A percentile compares a stretch with the other conserved stretches of the same genome.
Evolutionary conservation across 352 stramenopile species (phyloP).

Genomic region (Phytopythium oedochilum): DNA sequence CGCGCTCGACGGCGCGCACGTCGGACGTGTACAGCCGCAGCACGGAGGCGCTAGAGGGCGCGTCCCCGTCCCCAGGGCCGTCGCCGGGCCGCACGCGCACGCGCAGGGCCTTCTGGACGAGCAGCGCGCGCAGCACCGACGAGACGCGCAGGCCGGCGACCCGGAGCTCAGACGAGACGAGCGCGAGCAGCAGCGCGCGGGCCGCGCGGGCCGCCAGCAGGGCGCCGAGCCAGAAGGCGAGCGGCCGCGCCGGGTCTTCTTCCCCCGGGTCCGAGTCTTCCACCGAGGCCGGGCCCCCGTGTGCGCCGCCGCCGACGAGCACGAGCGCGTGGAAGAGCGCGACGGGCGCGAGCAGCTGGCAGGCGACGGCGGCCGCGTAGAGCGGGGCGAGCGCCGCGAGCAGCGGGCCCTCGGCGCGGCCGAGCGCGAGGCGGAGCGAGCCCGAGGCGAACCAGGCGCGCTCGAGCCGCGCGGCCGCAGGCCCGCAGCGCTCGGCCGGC

Average conservation of each 20-base stretch:
- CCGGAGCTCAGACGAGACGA: slow-evolving; percentile 60
- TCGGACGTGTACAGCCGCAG: slow-evolving; percentile 58
- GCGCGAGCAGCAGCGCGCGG: slow-evolving; percentile 57
- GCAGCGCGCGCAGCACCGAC: slow-evolving; percentile 59
- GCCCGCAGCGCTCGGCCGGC: slow-evolving; percentile 29
- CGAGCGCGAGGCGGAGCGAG: slow-evolving; percentile 48
- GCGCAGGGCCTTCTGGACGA: slow-evolving; percentile 70
- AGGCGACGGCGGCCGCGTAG: slow-evolving; percentile 35
- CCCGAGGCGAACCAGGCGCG: slow-evolving; percentile 51
- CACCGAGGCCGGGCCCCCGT: slow-evolving; percentile 15
- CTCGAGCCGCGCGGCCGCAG: slow-evolving; percentile 42
- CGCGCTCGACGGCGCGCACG: slow-evolving; percentile 53
- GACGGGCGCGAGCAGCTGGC: slow-evolving; percentile 53
- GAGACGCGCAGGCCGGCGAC: slow-evolving; percentile 58
- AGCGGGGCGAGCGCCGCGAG: slow-evolving; percentile 41
- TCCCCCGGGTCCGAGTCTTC: slow-evolving; percentile 2
- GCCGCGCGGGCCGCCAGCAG: slow-evolving; percentile 61
- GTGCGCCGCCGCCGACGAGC: slow-evolving; percentile 33
- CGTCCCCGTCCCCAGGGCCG: slow-evolving; percentile 22
- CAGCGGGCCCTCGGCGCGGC: slow-evolving; percentile 40
- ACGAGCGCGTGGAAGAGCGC: slow-evolving; percentile 58
- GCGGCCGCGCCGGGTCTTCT: neutral
- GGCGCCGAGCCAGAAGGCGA: slow-evolving; percentile 55
- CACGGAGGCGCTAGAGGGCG: slow-evolving; percentile 10
- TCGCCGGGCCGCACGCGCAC: slow-evolving; percentile 18